Evolutionary conservation across 768 basidiomycete species (phyloP).

Genomic region (Austroboletus eburneus): DNA sequence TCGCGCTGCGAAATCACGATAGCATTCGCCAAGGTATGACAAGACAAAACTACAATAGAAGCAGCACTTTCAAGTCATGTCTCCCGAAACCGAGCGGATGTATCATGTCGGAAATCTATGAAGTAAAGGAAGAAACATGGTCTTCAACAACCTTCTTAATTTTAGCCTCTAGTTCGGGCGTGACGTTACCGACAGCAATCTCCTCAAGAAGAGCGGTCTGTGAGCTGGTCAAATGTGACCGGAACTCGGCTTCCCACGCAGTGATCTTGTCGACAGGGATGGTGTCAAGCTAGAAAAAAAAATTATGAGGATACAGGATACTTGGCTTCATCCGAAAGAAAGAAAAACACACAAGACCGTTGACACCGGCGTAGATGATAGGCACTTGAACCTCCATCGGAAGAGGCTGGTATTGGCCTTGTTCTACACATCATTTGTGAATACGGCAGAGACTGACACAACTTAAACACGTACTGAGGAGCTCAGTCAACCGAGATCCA

Average conservation of each 20-base stretch:
- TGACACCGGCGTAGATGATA: constrained; percentile 99
- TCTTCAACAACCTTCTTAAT: constrained; percentile 95
- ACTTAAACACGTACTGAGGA: constrained; percentile 58
- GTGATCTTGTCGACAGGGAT: constrained; percentile 95
- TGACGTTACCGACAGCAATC: constrained; percentile 79
- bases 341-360: constrained; percentile 76
- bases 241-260: constrained; percentile 91
- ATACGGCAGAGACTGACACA: constrained; percentile 2
- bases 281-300: constrained; percentile 68
- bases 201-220: constrained; percentile 77
- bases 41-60: constrained; percentile 17
- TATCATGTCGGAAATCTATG: constrained; percentile 34
- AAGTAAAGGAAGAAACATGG: constrained; percentile 77
- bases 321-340: neutral
- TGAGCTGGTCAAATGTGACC: constrained; percentile 72
- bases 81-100: constrained; percentile 10
- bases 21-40: constrained; percentile 26
- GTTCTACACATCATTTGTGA: constrained; percentile 51
- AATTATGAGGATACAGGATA: constrained; percentile 3
- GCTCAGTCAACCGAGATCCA: constrained; percentile 98
- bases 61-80: constrained; percentile 20
- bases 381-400: constrained; percentile 96
- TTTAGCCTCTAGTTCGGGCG: constrained; percentile 85
- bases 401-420: constrained; percentile 96
- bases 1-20: constrained; percentile 27